Evolutionary conservation across 2,329 filamentous ascomycete genomes (phyloP).

Genomic region (Penicillium sp.): DNA sequence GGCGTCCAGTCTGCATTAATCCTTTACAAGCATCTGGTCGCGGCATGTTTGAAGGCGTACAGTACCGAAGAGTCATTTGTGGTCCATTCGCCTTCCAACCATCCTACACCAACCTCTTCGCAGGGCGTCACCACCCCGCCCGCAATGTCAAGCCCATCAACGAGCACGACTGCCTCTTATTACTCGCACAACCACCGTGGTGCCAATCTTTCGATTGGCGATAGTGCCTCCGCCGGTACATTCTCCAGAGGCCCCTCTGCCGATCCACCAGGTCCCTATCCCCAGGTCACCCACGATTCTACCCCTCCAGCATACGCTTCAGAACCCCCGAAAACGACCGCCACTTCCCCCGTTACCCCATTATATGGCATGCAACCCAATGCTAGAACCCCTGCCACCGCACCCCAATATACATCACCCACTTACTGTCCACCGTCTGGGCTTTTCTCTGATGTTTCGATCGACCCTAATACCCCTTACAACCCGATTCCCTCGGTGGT

Average conservation of each 20-base stretch:
- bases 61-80: constrained; percentile 60
- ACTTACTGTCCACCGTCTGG: constrained; percentile 22
- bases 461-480: constrained; percentile 42
- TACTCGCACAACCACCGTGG: constrained; percentile 36
- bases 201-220: constrained; percentile 30
- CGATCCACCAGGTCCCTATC: constrained; percentile 31
- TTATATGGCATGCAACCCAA: constrained; percentile 21
- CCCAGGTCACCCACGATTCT: constrained; percentile 24
- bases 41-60: constrained; percentile 86
- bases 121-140: constrained; percentile 44
- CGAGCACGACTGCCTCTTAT: constrained; percentile 38
- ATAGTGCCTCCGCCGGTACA: constrained; percentile 33
- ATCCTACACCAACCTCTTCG: constrained; percentile 43
- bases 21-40: constrained; percentile 82
- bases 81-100: constrained; percentile 51
- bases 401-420: constrained; percentile 25
- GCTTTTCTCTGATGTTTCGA: constrained; percentile 28
- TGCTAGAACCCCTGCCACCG: constrained; percentile 13
- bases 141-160: constrained; percentile 44
- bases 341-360: constrained; percentile 10
- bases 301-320: constrained; percentile 22
- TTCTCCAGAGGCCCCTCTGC: constrained; percentile 38
- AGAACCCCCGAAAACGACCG: constrained; percentile 23
- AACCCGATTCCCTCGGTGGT: constrained; percentile 45
- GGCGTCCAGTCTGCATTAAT: constrained; percentile 82